phyloP scores from a whole-genome alignment of 805 yeast genomes.

The Candida andamanensis region DNA sequence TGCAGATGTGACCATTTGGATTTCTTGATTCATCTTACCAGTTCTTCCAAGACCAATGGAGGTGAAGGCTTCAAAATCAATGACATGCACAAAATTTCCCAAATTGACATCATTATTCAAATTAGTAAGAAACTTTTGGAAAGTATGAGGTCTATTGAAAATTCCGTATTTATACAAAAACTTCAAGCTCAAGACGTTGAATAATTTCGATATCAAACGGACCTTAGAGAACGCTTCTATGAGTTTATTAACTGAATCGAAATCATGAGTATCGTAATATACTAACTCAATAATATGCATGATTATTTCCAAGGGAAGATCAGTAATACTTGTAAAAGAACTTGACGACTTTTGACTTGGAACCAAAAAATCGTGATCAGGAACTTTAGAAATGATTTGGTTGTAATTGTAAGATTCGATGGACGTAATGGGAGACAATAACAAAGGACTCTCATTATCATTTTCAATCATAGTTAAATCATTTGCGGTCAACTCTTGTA shows the following conservation, averaged over 20 bases:
- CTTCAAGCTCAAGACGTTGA: constrained; percentile 53
- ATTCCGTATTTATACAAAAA: constrained; percentile 62
- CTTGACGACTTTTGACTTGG: background rate
- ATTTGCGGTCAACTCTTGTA: constrained; percentile 4
- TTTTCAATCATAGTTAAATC: too few species aligned
- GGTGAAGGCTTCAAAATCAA: constrained; percentile 86
- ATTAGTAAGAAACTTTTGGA: constrained; percentile 62
- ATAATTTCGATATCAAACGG: constrained; percentile 51
- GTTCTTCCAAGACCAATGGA: constrained; percentile 88
- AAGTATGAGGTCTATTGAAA: constrained; percentile 76
- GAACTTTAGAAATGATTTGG: constrained; percentile 1
- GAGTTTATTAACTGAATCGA: constrained; percentile 48
- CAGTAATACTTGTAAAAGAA: constrained; percentile 12
- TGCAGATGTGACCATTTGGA: constrained; percentile 78
- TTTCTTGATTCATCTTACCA: constrained; percentile 83
- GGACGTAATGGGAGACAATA: constrained; percentile 24
- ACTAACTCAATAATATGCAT: constrained; percentile 52
- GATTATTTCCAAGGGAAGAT: constrained; percentile 53
- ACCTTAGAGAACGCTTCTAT: constrained; percentile 47
- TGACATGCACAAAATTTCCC: constrained; percentile 61
- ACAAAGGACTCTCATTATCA: constrained; percentile 5
- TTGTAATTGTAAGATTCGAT: constrained; percentile 17
- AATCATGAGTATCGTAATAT: constrained; percentile 45
- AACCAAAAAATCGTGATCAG: too few species aligned
- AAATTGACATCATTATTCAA: constrained; percentile 37